These are phyloP conservation scores for Claviceps humidiphila DNA, from an alignment of 2,329 filamentous ascomycete species.

Conservation along the genomic window DNA sequence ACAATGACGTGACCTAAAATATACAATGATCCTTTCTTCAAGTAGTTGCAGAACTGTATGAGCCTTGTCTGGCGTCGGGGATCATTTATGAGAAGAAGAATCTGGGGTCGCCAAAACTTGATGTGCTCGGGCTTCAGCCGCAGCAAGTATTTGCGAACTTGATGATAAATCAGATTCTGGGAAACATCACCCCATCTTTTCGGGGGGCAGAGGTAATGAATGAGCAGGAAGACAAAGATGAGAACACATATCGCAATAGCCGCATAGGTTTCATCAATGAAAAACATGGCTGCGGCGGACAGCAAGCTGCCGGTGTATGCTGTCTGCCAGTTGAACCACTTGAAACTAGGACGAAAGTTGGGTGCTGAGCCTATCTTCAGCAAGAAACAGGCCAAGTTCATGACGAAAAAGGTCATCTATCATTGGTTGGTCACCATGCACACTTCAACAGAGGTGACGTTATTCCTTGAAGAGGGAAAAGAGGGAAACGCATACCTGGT, in stretches of 20 bases:
- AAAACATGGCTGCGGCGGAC: conserved; percentile 76
- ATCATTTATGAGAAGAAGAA: conserved; percentile 72
- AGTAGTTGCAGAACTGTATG: conserved; percentile 81
- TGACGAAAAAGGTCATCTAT: conserved; percentile 78
- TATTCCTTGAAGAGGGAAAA: not conserved
- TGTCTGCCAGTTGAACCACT: conserved; percentile 80
- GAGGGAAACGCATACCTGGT: conserved; percentile 38
- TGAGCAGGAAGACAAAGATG: conserved; percentile 66
- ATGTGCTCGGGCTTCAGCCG: conserved; percentile 79
- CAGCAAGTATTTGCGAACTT: conserved; percentile 77
- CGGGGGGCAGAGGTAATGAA: conserved; percentile 73
- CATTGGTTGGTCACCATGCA: not conserved
- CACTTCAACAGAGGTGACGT: not conserved
- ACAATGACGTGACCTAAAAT: conserved; percentile 82
- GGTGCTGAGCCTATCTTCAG: conserved; percentile 78
- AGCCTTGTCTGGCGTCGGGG: conserved; percentile 69
- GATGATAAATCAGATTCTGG: conserved; percentile 73
- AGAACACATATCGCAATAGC: conserved; percentile 61
- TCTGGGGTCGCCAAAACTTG: conserved; percentile 86
- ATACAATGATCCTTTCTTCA: conserved; percentile 79
- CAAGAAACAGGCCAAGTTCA: conserved; percentile 76
- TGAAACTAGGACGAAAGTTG: conserved; percentile 79
- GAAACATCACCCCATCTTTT: conserved; percentile 87
- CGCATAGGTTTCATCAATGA: conserved; percentile 73
- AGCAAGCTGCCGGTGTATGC: conserved; percentile 62